Evolutionary conservation across 768 basidiomycete genomes (phyloP), one percentile per base, ranked within the genome.

Genomic region (Hirschioporus abietinus): DNA sequence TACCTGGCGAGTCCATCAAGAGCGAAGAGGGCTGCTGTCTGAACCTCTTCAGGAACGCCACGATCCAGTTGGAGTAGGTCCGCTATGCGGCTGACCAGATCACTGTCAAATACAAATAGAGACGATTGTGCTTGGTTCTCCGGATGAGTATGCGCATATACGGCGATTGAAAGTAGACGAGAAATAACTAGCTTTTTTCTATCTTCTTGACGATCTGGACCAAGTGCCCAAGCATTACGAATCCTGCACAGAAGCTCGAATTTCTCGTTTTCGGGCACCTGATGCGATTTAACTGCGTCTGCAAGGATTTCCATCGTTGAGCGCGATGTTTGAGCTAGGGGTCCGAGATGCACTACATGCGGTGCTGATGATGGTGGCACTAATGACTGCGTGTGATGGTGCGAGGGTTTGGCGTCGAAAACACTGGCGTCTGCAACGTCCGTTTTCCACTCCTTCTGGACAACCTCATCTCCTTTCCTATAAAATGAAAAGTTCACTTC

Each of bases 101-200:
- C 96, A 7, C 96, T 96, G 75, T 99, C 96, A 72, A 95, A 96
- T 12, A 99, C 83, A 80, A 99, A 96, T 58, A 99, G 82, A 8
- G 89, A 86, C 4, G 91, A 86, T 57, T 88, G 84, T 1, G 93
- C 91, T 74, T 90, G 87, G 52, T 83, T 82, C 77, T 99, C 96
- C 59, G 82, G 75, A 73, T 93, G 88, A 64, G 93, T 93, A 75
- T 94, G 93, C 34, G 92, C 92, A 72, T 93, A 98, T 60, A 96
- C 92, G 25, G 95, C 92, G 66, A 96, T 90, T 10, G 96, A 89
- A 58, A 97, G 80, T 25, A 98, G 84, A 66, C 96, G 87, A 59
- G 92, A 83, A 67, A 87, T 80, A 59, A 96, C 84, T 58, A 98
- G 84, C 74, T 94, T 91, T 76, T 90, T 87, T 36, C 95, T 86